Base-by-base conservation (phyloP, 495 filamentous ascomycete genomes). In the Penicillium parvum region DNA sequence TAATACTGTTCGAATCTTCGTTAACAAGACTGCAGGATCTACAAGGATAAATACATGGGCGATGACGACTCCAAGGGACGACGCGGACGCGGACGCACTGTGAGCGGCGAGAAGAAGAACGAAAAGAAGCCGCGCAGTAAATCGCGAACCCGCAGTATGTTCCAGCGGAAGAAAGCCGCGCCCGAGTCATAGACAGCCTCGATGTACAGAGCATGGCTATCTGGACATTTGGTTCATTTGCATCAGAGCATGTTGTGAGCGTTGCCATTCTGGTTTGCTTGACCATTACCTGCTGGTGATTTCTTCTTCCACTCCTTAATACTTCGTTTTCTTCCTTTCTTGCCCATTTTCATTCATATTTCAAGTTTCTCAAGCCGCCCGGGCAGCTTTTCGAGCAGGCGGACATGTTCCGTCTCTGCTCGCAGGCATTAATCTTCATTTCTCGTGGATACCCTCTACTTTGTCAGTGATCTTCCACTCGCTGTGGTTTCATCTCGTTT, bases 31-130 rank as follows among this genome's bases (percentile, higher is more conserved):
- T 12, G 8, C 50, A 95, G 89, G 89, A 95, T 95, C 55, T 88
- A 95, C 71, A 95, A 95, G 57, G 70, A 86, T 23, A 96, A 96
- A 59, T 96, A 96, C 63, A 90, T 92, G 63, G 88, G 86, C 57
- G 76, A 78, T 42, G 82, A 88, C 37, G 82, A 86, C 16, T 50
- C 62, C 29, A 57, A 55, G n/a, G 17, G 34, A 25, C 35, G 37
- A 12, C 54, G 58, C 45, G 62, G 68, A 17, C 70, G 68, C 39
- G 65, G 64, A 25, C 61, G 58, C 42, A 56, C 58, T 37, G 58
- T 52, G 20, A 57, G 54, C 32, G 64, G 62, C 11, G 73, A 80
- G 16, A 83, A 82, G 63, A 83, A 81, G 12, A 64, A 61, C n/a
- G 73, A 80, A 15, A 83, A 82, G 63, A 83, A 81, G 47, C 49